phyloP scores from a whole-genome alignment of 2,329 filamentous ascomycete species.

The Diplodia corticola region DNA sequence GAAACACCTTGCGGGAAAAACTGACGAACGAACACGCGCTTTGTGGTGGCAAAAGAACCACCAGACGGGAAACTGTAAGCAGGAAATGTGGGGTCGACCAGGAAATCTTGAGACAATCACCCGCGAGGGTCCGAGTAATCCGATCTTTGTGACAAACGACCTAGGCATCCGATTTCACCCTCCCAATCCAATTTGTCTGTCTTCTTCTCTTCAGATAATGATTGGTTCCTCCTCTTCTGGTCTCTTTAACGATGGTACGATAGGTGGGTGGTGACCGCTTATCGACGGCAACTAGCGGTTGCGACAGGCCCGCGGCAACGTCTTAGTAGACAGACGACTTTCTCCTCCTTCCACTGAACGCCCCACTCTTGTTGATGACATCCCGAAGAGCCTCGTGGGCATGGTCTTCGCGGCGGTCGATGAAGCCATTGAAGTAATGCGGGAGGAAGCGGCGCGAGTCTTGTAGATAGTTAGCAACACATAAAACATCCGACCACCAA shows the following conservation, averaged over 20 bases:
- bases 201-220: not conserved
- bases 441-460: constrained; percentile 16
- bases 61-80: not conserved
- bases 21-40: not conserved
- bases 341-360: constrained; percentile 18
- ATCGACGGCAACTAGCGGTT: not conserved
- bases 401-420: constrained; percentile 13
- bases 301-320: not conserved
- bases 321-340: constrained; percentile 15
- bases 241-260: not conserved
- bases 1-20: constrained; percentile 13
- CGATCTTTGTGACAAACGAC: not conserved
- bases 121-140: constrained; percentile 1
- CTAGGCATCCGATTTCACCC: not conserved
- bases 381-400: constrained; percentile 10
- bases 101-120: not conserved
- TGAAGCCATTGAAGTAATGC: constrained; percentile 11
- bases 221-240: not conserved
- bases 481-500: not conserved
- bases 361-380: constrained; percentile 5
- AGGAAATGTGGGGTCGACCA: constrained; percentile 3
- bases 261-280: not conserved
- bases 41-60: constrained; percentile 6
- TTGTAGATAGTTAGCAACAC: not conserved
- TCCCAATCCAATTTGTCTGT: not conserved